Conservation (phyloP, 2,329 filamentous ascomycete genomes). For the Dothidotthia symphoricarpi region DNA sequence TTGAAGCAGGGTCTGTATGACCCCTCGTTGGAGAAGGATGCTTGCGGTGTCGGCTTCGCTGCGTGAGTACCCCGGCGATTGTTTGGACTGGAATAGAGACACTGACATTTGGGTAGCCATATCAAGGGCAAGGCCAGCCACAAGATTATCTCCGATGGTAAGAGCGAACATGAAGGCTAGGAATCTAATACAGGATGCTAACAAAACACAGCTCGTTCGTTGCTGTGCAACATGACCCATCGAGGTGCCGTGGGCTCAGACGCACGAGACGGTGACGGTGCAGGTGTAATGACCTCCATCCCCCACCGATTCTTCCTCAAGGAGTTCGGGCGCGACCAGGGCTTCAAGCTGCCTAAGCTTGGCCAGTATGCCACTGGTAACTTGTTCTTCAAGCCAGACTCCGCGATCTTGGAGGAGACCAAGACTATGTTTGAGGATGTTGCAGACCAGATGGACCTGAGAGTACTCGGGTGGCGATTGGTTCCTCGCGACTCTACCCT, state of each 20-base stretch:
- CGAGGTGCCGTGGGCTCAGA: slow-evolving; percentile 97
- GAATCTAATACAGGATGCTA: slow-evolving; percentile 27
- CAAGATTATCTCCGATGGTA: slow-evolving; percentile 98
- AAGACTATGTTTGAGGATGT: slow-evolving; percentile 92
- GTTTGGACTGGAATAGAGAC: slow-evolving; percentile 1
- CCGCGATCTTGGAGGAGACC: slow-evolving; percentile 84
- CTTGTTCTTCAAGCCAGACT: slow-evolving; percentile 96
- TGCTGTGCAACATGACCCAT: slow-evolving; percentile 99
- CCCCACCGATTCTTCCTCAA: slow-evolving; percentile 98
- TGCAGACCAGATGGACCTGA: slow-evolving; percentile 80
- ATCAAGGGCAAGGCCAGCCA: slow-evolving; percentile 97
- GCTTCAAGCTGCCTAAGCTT: slow-evolving; percentile 78
- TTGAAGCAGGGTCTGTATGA: slow-evolving; percentile 99
- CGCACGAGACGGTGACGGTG: slow-evolving; percentile 95
- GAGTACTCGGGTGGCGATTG: slow-evolving; percentile 93
- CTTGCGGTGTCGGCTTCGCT: slow-evolving; percentile 98
- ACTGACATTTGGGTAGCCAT: slow-evolving; percentile 60
- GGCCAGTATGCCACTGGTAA: slow-evolving; percentile 98
- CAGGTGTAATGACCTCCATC: slow-evolving; percentile 99
- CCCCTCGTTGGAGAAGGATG: slow-evolving; percentile 95
- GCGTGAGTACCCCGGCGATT: slow-evolving; percentile 61
- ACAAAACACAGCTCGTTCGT: slow-evolving; percentile 67
- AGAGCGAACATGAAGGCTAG: slow-evolving; percentile 34
- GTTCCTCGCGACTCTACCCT: slow-evolving; percentile 91
- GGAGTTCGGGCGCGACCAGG: slow-evolving; percentile 91